phyloP scores from a whole-genome alignment of 78 protist genomes.

The Reticulomyxa filosa region DNA sequence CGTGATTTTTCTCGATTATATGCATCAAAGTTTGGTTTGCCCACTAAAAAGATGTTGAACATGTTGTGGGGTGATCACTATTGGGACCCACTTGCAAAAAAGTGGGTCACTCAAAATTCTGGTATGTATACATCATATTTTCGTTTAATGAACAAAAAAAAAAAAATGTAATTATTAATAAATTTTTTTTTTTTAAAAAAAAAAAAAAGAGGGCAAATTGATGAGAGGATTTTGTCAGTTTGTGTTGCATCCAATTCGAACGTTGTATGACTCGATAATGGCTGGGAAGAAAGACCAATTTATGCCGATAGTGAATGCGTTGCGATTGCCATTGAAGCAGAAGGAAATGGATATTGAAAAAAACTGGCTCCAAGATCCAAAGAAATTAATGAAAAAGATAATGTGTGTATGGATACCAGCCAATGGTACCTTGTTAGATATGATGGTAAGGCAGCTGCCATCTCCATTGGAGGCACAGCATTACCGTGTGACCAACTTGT shows the following conservation, averaged over 20 bases:
- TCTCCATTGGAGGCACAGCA: constrained; percentile 83
- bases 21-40: constrained; percentile 46
- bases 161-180: no score
- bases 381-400: constrained; percentile 14
- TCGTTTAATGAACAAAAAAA: no score
- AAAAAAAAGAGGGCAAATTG: no score
- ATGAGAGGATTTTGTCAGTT: constrained; percentile 13
- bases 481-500: constrained; percentile 75
- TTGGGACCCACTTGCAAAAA: constrained; percentile 63
- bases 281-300: not conserved
- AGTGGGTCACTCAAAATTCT: no score
- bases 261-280: not conserved
- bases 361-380: not conserved
- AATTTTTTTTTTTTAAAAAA: no score
- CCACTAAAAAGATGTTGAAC: constrained; percentile 45
- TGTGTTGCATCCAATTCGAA: constrained; percentile 18
- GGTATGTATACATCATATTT: no score
- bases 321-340: constrained; percentile 73
- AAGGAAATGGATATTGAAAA: not conserved
- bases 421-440: constrained; percentile 85
- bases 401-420: constrained; percentile 75
- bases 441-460: constrained; percentile 85
- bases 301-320: constrained; percentile 57
- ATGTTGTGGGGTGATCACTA: constrained; percentile 97
- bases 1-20: constrained; percentile 49